A percentile compares a stretch with the other conserved stretches of the same genome.
Conservation (phyloP, 2,329 filamentous ascomycete genomes). For the Allantophomopsis cytisporea region DNA sequence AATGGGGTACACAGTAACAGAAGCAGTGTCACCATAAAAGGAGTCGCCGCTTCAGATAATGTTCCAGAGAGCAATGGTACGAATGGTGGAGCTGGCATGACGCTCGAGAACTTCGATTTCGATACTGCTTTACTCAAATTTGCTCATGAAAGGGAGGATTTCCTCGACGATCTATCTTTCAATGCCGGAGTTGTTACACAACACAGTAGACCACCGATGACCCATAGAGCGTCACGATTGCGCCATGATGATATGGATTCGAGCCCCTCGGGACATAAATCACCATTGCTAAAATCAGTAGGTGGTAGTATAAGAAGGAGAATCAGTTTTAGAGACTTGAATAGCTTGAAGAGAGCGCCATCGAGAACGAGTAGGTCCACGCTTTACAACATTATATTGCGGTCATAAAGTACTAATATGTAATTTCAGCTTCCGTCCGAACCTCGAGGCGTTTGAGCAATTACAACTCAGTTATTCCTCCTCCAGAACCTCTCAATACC, state of each 20-base stretch:
- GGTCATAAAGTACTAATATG: background rate
- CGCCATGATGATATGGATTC: constrained; percentile 54
- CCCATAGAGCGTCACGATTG: constrained; percentile 72
- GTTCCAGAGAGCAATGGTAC: constrained; percentile 3
- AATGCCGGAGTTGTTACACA: constrained; percentile 64
- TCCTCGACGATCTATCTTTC: constrained; percentile 84
- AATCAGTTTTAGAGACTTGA: constrained; percentile 91
- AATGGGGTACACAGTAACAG: constrained; percentile 47
- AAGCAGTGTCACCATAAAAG: constrained; percentile 50
- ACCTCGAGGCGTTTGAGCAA: constrained; percentile 86
- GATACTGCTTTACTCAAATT: constrained; percentile 90
- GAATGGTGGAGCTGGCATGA: constrained; percentile 3
- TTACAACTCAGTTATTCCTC: constrained; percentile 95
- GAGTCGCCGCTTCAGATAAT: constrained; percentile 17
- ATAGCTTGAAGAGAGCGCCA: constrained; percentile 79
- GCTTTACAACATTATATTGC: background rate
- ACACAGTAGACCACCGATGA: constrained; percentile 54
- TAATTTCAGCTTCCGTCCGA: constrained; percentile 46
- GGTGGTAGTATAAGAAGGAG: constrained; percentile 83
- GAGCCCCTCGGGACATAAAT: constrained; percentile 27
- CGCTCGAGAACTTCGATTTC: constrained; percentile 68
- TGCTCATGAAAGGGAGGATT: constrained; percentile 85
- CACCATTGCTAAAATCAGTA: constrained; percentile 25
- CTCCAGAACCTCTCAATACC: constrained; percentile 77
- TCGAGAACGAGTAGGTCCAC: constrained; percentile 30